Evolutionary conservation across 306 rosid genomes (phyloP).

Genomic region (Medicago lupulina): DNA sequence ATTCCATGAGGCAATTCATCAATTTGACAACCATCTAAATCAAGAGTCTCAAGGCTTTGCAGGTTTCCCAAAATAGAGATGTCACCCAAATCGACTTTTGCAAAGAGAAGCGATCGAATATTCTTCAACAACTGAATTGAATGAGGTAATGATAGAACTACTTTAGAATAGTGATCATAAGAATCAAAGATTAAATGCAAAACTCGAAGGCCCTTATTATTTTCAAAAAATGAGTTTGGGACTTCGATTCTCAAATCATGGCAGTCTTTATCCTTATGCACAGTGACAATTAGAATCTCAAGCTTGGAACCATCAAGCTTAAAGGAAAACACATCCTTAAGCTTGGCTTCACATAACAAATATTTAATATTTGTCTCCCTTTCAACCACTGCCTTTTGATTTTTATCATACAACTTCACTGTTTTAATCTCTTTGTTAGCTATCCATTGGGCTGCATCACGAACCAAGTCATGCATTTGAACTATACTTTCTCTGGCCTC

Average conservation of each 20-base stretch:
- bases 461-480: not conserved
- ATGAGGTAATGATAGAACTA: not conserved
- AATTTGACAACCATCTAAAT: too few relatives aligned
- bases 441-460: not conserved
- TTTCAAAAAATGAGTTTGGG: not conserved
- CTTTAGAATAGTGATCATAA: too few relatives aligned
- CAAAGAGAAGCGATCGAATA: not conserved
- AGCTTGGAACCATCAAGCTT: not conserved
- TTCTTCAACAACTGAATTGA: not conserved
- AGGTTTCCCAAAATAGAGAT: too few relatives aligned
- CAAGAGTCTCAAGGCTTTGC: too few relatives aligned
- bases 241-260: accelerated
- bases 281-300: not conserved
- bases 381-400: not conserved
- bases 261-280: not conserved
- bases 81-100: not conserved
- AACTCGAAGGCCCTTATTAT: not conserved
- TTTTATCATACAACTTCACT: not conserved
- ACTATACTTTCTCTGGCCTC: not conserved
- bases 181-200: not conserved
- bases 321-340: not conserved
- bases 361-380: not conserved
- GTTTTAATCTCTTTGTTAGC: too few relatives aligned
- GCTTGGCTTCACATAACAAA: not conserved
- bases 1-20: too few relatives aligned